Percentiles rank a stretch among this genome's conserved stretches.
phyloP scores from a whole-genome alignment of 2,329 filamentous ascomycete species.

The Talaromyces marneffei region DNA sequence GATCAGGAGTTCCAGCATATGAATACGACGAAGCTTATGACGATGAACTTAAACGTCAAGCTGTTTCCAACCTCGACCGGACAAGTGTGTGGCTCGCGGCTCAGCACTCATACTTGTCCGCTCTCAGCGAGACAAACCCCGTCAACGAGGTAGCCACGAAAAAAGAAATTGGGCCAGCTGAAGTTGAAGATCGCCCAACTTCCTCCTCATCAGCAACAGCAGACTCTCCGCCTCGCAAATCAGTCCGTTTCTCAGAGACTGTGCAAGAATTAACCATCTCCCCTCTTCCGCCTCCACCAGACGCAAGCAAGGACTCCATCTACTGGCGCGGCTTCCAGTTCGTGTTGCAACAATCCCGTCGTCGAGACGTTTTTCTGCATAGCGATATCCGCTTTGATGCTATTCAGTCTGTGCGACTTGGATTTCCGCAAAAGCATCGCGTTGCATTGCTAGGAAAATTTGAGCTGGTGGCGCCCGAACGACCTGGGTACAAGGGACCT shows the following conservation, averaged over 20 bases:
- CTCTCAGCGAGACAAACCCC: slow-evolving; percentile 54
- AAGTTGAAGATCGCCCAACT: slow-evolving; percentile 18
- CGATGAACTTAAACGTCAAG: slow-evolving; percentile 63
- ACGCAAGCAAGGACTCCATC: slow-evolving; percentile 62
- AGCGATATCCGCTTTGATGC: slow-evolving; percentile 81
- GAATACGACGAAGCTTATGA: slow-evolving; percentile 73
- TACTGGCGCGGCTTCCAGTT: slow-evolving; percentile 86
- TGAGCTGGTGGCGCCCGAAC: slow-evolving; percentile 64
- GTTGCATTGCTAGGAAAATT: slow-evolving; percentile 81
- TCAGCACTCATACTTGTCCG: slow-evolving; percentile 70
- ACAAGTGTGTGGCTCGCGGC: slow-evolving; percentile 82
- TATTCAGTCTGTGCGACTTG: slow-evolving; percentile 74
- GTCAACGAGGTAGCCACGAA: slow-evolving; percentile 39
- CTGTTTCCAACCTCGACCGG: slow-evolving; percentile 70
- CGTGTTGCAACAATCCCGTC: slow-evolving; percentile 59
- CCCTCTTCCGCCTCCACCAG: slow-evolving; percentile 32
- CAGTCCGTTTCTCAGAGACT: slow-evolving; percentile 28
- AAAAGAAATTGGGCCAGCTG: slow-evolving; percentile 12
- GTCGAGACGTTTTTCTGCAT: slow-evolving; percentile 75
- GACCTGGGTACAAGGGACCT: slow-evolving; percentile 65
- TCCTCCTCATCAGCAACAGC: slow-evolving; percentile 18
- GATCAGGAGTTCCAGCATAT: slow-evolving; percentile 56
- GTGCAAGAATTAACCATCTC: slow-evolving; percentile 31
- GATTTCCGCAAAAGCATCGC: slow-evolving; percentile 65
- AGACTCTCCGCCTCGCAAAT: slow-evolving; percentile 23